A percentile compares a stretch with the other conserved stretches of the same genome.
Conservation (phyloP, 176 grass and related monocot species). For the Musa troglodytarum region DNA sequence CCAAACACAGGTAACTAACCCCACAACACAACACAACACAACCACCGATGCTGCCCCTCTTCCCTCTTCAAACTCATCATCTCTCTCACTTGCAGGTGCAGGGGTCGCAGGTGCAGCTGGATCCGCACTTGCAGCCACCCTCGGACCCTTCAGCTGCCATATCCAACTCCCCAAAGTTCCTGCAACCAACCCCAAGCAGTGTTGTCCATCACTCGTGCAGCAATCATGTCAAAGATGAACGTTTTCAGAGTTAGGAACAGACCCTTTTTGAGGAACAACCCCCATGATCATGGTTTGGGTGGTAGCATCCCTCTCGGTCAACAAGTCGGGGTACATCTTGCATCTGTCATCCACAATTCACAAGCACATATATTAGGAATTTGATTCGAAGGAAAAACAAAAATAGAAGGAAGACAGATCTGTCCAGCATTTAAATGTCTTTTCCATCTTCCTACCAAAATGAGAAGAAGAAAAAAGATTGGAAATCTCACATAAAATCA, state of each 20-base stretch:
- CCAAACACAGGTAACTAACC: too few relatives aligned
- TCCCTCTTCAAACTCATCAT: background rate
- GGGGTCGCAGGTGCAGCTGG: constrained; percentile 59
- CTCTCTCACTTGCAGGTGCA: constrained; percentile 62
- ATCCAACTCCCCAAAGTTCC: constrained; percentile 24
- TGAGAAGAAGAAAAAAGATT: too few relatives aligned
- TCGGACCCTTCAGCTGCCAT: constrained; percentile 27
- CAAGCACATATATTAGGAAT: background rate
- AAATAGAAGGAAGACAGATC: too few relatives aligned
- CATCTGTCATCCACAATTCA: constrained; percentile 30
- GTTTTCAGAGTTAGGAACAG: background rate
- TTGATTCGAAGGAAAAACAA: too few relatives aligned
- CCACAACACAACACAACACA: too few relatives aligned
- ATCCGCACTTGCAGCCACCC: constrained; percentile 56
- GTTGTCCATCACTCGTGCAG: too few relatives aligned
- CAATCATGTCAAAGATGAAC: too few relatives aligned
- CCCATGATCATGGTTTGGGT: constrained; percentile 43
- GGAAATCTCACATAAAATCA: too few relatives aligned
- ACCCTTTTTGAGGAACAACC: constrained; percentile 48
- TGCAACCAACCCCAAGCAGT: too few relatives aligned
- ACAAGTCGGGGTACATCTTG: constrained; percentile 63
- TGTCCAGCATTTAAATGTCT: too few relatives aligned
- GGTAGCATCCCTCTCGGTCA: constrained; percentile 32
- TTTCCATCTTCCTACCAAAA: too few relatives aligned
- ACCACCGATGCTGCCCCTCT: background rate